These are phyloP conservation scores for Penicilliopsis zonata DNA, from an alignment of 495 filamentous ascomycete species.

Conservation along the genomic window DNA sequence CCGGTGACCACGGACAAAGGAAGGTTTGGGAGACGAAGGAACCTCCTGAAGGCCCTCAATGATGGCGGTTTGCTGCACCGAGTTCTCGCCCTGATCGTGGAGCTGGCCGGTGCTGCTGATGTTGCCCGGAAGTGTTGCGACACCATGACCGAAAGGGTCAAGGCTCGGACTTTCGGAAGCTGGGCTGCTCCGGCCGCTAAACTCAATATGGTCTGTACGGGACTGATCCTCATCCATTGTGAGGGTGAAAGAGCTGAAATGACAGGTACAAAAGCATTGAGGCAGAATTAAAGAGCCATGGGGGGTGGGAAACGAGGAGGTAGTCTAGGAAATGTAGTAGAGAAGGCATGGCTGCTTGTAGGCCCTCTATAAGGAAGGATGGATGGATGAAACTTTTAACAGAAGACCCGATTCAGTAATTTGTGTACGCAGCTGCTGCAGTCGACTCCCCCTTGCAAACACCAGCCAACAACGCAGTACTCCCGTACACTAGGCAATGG, in stretches of 20 bases:
- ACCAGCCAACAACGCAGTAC: conserved; percentile 6
- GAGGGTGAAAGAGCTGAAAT: not conserved
- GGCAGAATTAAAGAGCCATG: no score
- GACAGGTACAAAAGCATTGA: not conserved
- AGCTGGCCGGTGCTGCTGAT: conserved; percentile 1
- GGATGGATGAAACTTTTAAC: conserved; percentile 1
- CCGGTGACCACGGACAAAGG: conserved; percentile 33
- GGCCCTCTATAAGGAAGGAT: not conserved
- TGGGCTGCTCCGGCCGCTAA: conserved; percentile 4
- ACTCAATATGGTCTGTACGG: conserved; percentile 1
- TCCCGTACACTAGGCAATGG: no score
- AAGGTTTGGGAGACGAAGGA: conserved; percentile 17
- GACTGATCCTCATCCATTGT: not conserved
- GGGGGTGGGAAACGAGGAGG: no score
- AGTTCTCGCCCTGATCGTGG: not conserved
- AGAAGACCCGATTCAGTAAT: conserved; percentile 2
- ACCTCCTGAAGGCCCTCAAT: conserved; percentile 19
- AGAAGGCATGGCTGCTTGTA: not conserved
- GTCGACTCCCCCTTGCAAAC: conserved; percentile 13
- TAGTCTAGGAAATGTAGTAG: not conserved
- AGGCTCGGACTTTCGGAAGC: conserved; percentile 14
- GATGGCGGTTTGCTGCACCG: conserved; percentile 16
- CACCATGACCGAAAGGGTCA: conserved; percentile 12
- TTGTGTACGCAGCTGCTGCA: conserved; percentile 12
- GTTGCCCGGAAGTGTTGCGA: not conserved